Evolutionary conservation across 2,329 filamentous ascomycete genomes (phyloP), one percentile per base, ranked within the genome.

Genomic region (Talaromyces atroroseus): DNA sequence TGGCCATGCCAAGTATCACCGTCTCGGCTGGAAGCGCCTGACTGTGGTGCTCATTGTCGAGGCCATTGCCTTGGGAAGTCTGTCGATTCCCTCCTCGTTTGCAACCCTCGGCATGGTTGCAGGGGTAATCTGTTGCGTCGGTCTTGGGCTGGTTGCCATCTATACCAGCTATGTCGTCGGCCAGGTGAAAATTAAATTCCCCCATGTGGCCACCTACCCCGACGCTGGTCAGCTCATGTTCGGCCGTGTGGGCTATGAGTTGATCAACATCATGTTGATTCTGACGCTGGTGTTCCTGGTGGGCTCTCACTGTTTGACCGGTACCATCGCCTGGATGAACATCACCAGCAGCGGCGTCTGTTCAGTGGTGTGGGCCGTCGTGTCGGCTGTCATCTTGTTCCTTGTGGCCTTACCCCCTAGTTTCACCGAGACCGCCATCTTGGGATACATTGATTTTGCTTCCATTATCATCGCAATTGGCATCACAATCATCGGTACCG

Each of bases 21-120:
- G 58, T 20, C 67, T 80, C 24, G 72, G 79, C 51, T 82, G 80
- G 79, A 78, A 79, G 63, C 73, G 76, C 21, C 66, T 79, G 38
- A 79, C 76, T 1, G 67, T 79, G 20, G 75, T 78, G 56, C 66
- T 80, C 54, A 77, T 80, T 52, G 78, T 79, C 54, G 78, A 80
- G 62, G 76, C 77, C 29, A 78, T 79, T 58, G 75, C 77, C 7
- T 70, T 80, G 24, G 78, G 77, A 40, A 74, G 71, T 38, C 66
- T 78, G 58, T 76, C 75, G 52, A 68, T 78, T 24, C 75, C 77
- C 7, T 72, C 69, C 45, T 73, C 75, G 26, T 77, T 78, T 52
- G 75, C 75, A 2, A 75, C 68, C 7, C 64, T 78, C 4, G 76
- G 76, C 36, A 77, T 78, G 73, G 70, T 78, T 7, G 69, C 71